A percentile compares a stretch with the other conserved stretches of the same genome.
Conservation (phyloP, 2,329 filamentous ascomycete species). For the Alternaria sp. region DNA sequence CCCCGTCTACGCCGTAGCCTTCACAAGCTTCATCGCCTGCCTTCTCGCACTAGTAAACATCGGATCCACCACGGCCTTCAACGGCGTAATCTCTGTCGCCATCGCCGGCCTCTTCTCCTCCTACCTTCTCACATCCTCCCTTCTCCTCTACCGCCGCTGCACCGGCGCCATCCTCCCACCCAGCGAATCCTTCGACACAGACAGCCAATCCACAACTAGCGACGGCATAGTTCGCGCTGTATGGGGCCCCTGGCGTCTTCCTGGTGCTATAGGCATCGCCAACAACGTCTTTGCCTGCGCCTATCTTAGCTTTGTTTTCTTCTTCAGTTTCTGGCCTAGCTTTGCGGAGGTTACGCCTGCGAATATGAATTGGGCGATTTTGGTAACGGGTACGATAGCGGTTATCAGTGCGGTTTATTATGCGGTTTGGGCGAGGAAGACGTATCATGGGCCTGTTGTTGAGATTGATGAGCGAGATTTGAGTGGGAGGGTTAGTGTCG, state of each 20-base stretch:
- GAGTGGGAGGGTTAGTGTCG: background rate
- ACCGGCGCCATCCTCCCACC: constrained; percentile 23
- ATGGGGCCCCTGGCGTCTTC: constrained; percentile 36
- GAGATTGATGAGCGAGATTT: constrained; percentile 12
- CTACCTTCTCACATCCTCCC: constrained; percentile 28
- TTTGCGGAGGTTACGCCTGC: constrained; percentile 20
- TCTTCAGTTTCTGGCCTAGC: constrained; percentile 39
- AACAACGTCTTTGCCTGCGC: constrained; percentile 33
- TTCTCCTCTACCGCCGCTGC: constrained; percentile 36
- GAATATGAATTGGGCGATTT: constrained; percentile 38
- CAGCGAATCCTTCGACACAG: constrained; percentile 3
- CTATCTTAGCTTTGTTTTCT: constrained; percentile 33
- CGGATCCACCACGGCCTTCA: constrained; percentile 43
- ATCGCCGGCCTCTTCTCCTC: constrained; percentile 36
- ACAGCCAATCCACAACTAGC: background rate
- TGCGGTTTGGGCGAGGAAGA: constrained; percentile 28
- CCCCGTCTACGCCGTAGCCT: constrained; percentile 44
- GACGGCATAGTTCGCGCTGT: constrained; percentile 13
- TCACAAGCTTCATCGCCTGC: constrained; percentile 45
- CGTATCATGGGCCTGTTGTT: constrained; percentile 35
- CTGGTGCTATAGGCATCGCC: constrained; percentile 20
- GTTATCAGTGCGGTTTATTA: constrained; percentile 31
- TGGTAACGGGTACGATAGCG: constrained; percentile 27
- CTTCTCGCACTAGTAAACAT: constrained; percentile 58
- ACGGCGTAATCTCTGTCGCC: constrained; percentile 34